Percentiles rank a stretch among this genome's conserved stretches.
These are phyloP conservation scores for Auricularia heimuer DNA, from an alignment of 768 basidiomycete genomes.

Conservation along the genomic window DNA sequence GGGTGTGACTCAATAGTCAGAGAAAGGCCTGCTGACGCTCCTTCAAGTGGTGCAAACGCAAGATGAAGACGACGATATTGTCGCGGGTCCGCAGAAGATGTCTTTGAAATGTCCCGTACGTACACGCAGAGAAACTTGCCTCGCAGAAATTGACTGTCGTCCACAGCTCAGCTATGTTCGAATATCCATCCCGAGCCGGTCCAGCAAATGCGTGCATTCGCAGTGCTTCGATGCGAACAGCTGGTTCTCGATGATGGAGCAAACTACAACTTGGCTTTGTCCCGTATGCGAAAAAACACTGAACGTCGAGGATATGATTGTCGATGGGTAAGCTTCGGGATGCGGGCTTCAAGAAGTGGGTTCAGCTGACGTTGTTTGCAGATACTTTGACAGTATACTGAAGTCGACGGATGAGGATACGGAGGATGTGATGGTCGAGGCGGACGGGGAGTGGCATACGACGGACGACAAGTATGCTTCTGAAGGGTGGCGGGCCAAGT, in stretches of 20 bases:
- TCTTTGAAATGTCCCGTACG: slow-evolving; percentile 89
- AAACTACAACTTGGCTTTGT: slow-evolving; percentile 92
- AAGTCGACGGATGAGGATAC: slow-evolving; percentile 64
- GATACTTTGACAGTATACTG: slow-evolving; percentile 83
- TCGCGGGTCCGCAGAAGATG: slow-evolving; percentile 83
- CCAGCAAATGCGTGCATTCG: slow-evolving; percentile 76
- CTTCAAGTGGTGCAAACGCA: slow-evolving; percentile 45
- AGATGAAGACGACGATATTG: slow-evolving; percentile 81
- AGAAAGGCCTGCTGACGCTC: slow-evolving; percentile 1
- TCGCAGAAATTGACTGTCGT: slow-evolving; percentile 2
- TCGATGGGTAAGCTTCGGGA: slow-evolving; percentile 68
- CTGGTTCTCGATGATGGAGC: slow-evolving; percentile 93
- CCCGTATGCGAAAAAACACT: slow-evolving; percentile 83
- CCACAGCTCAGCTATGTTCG: slow-evolving; percentile 75
- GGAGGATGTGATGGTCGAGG: slow-evolving; percentile 90
- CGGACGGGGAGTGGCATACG: slow-evolving; percentile 95
- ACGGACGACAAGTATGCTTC: slow-evolving; percentile 79
- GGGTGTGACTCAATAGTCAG: slow-evolving; percentile 14
- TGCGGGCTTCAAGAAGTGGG: not conserved
- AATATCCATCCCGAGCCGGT: slow-evolving; percentile 75
- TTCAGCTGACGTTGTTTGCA: slow-evolving; percentile 20
- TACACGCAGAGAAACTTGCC: slow-evolving; percentile 4
- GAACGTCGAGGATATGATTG: slow-evolving; percentile 70
- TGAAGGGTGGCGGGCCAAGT: slow-evolving; percentile 43
- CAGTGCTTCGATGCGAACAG: slow-evolving; percentile 94